phyloP scores from a whole-genome alignment of 805 yeast genomes.

The Lipomyces yamanashiensis region DNA sequence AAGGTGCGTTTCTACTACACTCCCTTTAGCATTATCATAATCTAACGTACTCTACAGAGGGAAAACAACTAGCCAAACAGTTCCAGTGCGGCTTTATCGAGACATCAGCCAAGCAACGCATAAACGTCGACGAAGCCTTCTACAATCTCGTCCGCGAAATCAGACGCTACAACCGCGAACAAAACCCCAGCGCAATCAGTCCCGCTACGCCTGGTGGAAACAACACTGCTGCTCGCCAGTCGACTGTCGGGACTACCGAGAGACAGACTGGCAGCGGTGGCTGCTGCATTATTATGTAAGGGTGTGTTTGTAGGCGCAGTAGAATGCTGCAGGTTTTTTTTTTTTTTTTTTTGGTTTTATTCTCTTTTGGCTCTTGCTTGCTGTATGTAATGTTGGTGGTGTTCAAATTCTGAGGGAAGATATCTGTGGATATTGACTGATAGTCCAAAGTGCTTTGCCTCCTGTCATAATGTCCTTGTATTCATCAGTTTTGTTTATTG shows the following conservation, averaged over 20 bases:
- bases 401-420: no score
- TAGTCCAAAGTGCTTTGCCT: no score
- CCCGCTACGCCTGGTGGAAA: slow-evolving; percentile 11
- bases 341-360: neutral
- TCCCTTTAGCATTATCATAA: neutral
- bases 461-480: no score
- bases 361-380: neutral
- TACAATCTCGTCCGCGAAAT: slow-evolving; percentile 65
- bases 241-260: slow-evolving; percentile 14
- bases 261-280: slow-evolving; percentile 27
- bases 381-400: no score
- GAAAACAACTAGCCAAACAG: slow-evolving; percentile 72
- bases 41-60: slow-evolving; percentile 54
- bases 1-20: slow-evolving; percentile 26
- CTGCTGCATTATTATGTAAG: slow-evolving; percentile 29
- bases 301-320: neutral
- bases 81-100: slow-evolving; percentile 75
- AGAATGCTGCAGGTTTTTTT: no score
- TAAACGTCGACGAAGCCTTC: slow-evolving; percentile 87
- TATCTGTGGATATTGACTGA: no score
- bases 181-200: slow-evolving; percentile 16
- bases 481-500: no score
- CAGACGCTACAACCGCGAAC: slow-evolving; percentile 36
- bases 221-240: slow-evolving; percentile 13
- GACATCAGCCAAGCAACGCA: slow-evolving; percentile 88